phyloP scores from a whole-genome alignment of 352 stramenopile genomes.

The Phytophthora macrochlamydospora region DNA sequence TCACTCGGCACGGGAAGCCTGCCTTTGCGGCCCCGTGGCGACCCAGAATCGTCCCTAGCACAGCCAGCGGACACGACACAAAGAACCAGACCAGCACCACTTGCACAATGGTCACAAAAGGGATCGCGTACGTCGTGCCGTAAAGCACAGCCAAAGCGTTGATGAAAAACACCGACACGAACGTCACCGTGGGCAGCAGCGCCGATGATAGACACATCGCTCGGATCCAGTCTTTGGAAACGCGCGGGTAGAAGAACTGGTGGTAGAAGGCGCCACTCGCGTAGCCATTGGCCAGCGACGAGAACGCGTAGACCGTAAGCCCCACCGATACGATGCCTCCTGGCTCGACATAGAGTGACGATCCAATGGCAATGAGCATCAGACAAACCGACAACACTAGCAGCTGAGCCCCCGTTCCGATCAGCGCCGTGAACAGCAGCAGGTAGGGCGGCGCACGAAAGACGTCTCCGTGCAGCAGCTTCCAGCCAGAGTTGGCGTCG shows the following conservation, averaged over 20 bases:
- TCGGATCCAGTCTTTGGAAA: constrained; percentile 91
- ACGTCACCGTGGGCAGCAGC: constrained; percentile 78
- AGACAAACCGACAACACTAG: constrained; percentile 93
- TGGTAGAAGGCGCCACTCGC: constrained; percentile 91
- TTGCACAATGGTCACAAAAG: constrained; percentile 86
- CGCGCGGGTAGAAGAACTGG: constrained; percentile 92
- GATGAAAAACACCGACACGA: constrained; percentile 90
- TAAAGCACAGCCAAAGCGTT: constrained; percentile 84
- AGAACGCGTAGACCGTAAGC: constrained; percentile 95
- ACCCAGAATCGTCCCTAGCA: constrained; percentile 97
- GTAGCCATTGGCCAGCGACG: constrained; percentile 89
- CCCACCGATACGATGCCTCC: constrained; percentile 96
- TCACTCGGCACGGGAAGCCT: constrained; percentile 93
- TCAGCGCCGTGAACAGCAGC: constrained; percentile 94
- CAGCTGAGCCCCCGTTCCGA: constrained; percentile 96
- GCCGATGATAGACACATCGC: constrained; percentile 86
- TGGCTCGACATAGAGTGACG: constrained; percentile 96
- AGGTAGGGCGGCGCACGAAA: constrained; percentile 94
- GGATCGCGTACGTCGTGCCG: constrained; percentile 87
- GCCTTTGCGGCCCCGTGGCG: constrained; percentile 91
- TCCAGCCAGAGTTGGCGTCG: constrained; percentile 93
- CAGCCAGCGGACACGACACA: constrained; percentile 95
- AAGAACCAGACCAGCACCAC: constrained; percentile 98
- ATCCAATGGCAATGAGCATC: constrained; percentile 96
- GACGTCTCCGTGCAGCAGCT: constrained; percentile 95